Evolutionary conservation across 306 rosid genomes (phyloP).

Genomic region (Cicer arietinum): DNA sequence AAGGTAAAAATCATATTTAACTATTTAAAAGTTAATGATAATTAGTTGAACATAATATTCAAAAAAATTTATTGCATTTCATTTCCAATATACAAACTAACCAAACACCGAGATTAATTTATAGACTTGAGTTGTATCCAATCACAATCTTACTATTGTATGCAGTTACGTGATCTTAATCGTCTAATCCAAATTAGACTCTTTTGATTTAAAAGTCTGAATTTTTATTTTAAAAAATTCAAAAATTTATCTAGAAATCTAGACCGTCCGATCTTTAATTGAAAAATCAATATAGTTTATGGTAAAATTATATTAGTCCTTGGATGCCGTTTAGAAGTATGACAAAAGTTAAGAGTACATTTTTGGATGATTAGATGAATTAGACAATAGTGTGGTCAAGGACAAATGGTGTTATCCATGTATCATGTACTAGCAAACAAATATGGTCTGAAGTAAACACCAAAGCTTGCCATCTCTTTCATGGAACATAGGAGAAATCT

Average conservation of each 20-base stretch:
- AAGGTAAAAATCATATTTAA: too few species aligned
- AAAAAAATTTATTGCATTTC: neutral
- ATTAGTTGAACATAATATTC: neutral
- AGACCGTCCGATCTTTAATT: too few species aligned
- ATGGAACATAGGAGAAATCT: neutral
- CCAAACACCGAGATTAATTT: too few species aligned
- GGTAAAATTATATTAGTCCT: constrained; percentile 16
- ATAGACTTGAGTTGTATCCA: too few species aligned
- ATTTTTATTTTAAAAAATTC: too few species aligned
- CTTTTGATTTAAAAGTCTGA: too few species aligned
- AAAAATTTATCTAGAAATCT: too few species aligned
- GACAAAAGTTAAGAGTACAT: constrained; percentile 41
- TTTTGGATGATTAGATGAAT: constrained; percentile 36
- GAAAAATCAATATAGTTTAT: neutral
- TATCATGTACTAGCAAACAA: constrained; percentile 55
- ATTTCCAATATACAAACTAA: constrained; percentile 4
- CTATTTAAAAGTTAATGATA: too few species aligned
- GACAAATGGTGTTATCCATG: constrained; percentile 47
- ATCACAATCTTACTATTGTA: too few species aligned
- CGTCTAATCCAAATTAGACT: too few species aligned
- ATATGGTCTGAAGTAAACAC: constrained; percentile 47
- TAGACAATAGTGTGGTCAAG: constrained; percentile 51
- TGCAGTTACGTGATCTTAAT: too few species aligned
- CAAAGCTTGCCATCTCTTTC: constrained; percentile 35
- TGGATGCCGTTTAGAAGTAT: constrained; percentile 26